Evolutionary conservation across 1,284 basidiomycete species (phyloP).

Genomic region (Puccinia coronata): DNA sequence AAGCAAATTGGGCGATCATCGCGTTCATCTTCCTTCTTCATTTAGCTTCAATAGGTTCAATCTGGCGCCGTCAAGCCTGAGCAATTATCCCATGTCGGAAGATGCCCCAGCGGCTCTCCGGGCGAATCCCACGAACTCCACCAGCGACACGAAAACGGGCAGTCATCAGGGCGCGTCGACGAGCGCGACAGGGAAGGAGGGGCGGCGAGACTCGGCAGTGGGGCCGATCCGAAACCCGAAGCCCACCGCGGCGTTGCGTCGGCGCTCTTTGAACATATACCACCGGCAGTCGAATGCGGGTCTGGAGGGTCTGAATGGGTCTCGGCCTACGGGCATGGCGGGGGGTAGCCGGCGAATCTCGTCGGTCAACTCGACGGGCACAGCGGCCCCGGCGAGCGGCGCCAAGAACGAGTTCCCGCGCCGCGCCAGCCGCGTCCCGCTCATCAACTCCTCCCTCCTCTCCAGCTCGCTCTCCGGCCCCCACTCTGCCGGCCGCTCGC

Average conservation of each 20-base stretch:
- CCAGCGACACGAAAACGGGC: not conserved
- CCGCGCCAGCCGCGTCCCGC: constrained; percentile 18
- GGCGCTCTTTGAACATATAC: constrained; percentile 26
- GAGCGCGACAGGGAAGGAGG: not conserved
- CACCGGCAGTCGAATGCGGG: constrained; percentile 9
- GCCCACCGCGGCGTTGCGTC: not conserved
- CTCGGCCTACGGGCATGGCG: not conserved
- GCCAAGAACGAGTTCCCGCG: constrained; percentile 5
- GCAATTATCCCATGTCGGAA: not conserved
- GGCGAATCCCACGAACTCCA: not conserved
- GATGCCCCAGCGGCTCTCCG: not conserved
- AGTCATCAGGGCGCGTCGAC: not conserved
- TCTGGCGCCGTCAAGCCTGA: not conserved
- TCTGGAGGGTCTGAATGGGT: not conserved
- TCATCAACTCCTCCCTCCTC: constrained; percentile 10
- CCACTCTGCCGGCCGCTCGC: not conserved
- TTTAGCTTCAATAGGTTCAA: constrained; percentile 10
- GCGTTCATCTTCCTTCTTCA: not conserved
- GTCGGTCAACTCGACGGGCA: not conserved
- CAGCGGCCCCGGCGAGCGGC: not conserved
- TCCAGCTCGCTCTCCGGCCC: not conserved
- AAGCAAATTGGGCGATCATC: not conserved
- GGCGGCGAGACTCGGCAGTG: constrained; percentile 3
- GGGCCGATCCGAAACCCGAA: constrained; percentile 28
- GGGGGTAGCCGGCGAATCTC: not conserved